Evolutionary conservation across 1,284 basidiomycete species (phyloP), one percentile per base, ranked within the genome.

Genomic region (Termitomyces sp.): DNA sequence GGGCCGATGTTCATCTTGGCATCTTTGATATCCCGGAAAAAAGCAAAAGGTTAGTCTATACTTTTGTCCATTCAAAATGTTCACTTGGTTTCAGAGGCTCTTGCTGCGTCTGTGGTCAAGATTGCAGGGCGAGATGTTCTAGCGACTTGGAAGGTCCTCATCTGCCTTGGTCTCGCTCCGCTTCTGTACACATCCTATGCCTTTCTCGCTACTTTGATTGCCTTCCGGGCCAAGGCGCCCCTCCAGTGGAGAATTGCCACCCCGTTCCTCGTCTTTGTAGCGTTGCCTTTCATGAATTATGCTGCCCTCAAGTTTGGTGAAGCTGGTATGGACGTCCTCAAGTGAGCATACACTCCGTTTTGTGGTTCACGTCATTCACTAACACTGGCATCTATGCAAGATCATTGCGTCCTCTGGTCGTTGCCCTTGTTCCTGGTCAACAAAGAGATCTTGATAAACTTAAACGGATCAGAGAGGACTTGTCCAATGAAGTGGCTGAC

Each of bases 271-370:
- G 84, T 94, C 54, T 78, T 94, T 58, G 73, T 82, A 17, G 78
- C 84, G 1, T 73, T 99, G 39, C 97, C 97, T 6, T 83, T 89
- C 66, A 90, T 98, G 74, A 95, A 92, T 50, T 94, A 92, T 68
- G 94, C 94, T 7, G 92, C 96, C 9, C 81, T 99, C 59, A 98
- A 98, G 72, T 99, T 99, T 67, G 96, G 96, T 45, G 97, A 99
- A 71, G 97, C 96, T 17, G 97, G 97, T 36, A 90, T 98, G 84
- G 97, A 99, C 67, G 94, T 99, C 34, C 81, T 97, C 61, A 99
- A 99, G 93, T 97, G 59, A 62, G 80, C 65, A n/a, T 48, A 43
- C 10, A 24, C 17, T 21, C 17, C 10, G 6, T 30, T 38, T 73
- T 73, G 28, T 71, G 74, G 68, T 71, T 77, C 58, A 72, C 76